Base-by-base conservation (phyloP, 352 stramenopile genomes). In the Globisporangium splendens region DNA sequence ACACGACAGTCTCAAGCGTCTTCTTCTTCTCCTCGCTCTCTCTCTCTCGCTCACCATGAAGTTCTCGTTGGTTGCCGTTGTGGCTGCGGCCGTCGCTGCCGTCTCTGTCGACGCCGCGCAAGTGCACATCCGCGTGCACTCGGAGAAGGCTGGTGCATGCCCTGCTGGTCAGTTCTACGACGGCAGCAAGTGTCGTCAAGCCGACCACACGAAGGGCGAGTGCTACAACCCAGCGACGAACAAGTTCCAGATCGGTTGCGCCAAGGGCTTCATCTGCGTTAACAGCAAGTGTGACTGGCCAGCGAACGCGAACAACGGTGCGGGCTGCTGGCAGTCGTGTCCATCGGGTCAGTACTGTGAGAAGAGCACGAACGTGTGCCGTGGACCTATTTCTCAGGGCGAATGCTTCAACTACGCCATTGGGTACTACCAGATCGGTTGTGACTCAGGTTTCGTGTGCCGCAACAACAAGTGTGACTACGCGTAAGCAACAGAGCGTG, bases 321-420 rank as follows among this genome's bases (percentile, higher is more conserved):
- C 28, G 47, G 14, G 14, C 21, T 56, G 39, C 50, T 56, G 46
- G 31, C 43, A 56, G n/a, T 21, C 22, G 33, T 56, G 50, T 17
- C 10, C 8, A 21, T 17, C 22, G 4, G 53, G 43, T 3, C 39
- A 59, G 43, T 59, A 22, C 43, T 59, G 53, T 15, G 53, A 51
- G 28, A 49, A 59, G 41, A 31, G 41, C 12, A 59, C 43, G 21
- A 59, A 59, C 39, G 28, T 59, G n/a, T 59, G 53, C 53, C 53
- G 53, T 12, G n/a, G 38, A 4, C 12, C 53, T 20, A 50, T 50
- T n/a, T 59, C 43, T 15, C 5, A 11, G 39, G 50, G 50, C 39
- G 53, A 59, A 39, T 50, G 53, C 43, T 59, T 50, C 43, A 59
- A 59, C 53, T 59, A 59, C 31, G 53, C 53, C 22, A 59, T 50